These are phyloP conservation scores for Microdochium paspali DNA, from an alignment of 2,329 filamentous ascomycete genomes.

Conservation along the genomic window DNA sequence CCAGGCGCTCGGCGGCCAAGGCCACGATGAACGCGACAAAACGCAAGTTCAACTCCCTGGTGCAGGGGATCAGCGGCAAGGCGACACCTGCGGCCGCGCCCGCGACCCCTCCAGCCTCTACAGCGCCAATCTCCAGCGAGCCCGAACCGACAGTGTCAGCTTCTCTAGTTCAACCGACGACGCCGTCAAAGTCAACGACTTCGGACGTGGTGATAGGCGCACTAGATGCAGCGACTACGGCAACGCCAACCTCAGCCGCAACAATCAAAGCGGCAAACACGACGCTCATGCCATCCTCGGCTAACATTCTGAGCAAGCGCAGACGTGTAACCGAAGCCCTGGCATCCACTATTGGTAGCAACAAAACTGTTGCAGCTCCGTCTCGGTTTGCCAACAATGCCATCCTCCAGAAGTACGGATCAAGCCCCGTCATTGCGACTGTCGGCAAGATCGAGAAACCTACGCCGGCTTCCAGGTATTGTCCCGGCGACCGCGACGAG, in stretches of 20 bases:
- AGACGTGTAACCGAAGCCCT: conserved; percentile 35
- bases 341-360: conserved; percentile 26
- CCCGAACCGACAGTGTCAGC: background rate
- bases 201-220: background rate
- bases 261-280: conserved; percentile 8
- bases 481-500: conserved; percentile 74
- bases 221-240: too few relatives aligned
- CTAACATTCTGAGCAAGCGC: conserved; percentile 40
- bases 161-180: background rate
- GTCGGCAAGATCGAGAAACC: conserved; percentile 10
- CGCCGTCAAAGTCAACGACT: background rate
- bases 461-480: conserved; percentile 56
- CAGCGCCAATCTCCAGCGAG: too few relatives aligned
- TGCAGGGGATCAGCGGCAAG: conserved; percentile 54
- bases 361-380: conserved; percentile 16
- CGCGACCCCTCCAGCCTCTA: conserved; percentile 17
- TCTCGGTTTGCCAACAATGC: conserved; percentile 25
- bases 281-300: conserved; percentile 7
- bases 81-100: conserved; percentile 28
- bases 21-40: conserved; percentile 64
- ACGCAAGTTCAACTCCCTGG: conserved; percentile 69
- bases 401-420: conserved; percentile 26
- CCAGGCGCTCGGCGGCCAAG: background rate
- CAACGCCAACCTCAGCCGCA: too few relatives aligned
- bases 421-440: conserved; percentile 15